Base-by-base conservation (phyloP, 805 yeast genomes). In the Zygoascus bituminiphila region DNA sequence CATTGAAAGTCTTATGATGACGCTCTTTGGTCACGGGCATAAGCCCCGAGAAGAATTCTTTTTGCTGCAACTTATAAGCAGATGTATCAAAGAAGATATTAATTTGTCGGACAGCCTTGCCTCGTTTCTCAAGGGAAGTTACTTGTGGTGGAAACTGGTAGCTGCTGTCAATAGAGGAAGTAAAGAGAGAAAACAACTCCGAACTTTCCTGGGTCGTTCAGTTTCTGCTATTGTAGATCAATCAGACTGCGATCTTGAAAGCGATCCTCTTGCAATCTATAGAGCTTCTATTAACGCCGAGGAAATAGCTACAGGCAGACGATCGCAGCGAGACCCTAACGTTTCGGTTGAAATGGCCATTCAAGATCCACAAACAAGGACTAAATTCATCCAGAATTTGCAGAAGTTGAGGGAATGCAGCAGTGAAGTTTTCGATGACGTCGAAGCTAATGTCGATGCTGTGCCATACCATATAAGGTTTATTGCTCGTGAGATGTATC, bases 311-410 rank as follows among this genome's bases (percentile, higher is more conserved):
- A 59, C 62, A 50, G 70, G 70, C 1, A 47, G 54, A 37, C 54
- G 59, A n/a, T 59, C 65, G 66, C 57, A 63, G 70, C 61, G 66
- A 44, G 59, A 36, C 62, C 71, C 49, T 58, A 68, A 70, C 19
- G 60, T 74, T 2, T 61, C 79, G 4, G 81, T 84, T 0, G 82
- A 78, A 47, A 72, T 69, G 35, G 95, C 98, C 1, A 86, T 91
- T 52, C 83, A 82, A 54, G 89, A 86, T 54, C 76, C 80, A 1
- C 80, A 75, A n/a, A 88, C 91, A 0, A 76, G 93, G 29, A 65
- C 67, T 0, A 72, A 73, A 39, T 93, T 87, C 62, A 81, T 93
- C 29, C 65, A 72, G 31, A 89, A 93, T 56, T 68, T 93, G 58
- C 85, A 85, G 64, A 69, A 69, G 20, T 66, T 93, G 46, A 77